These are phyloP conservation scores for Paracoccidioides lutzii DNA, from an alignment of 2,329 filamentous ascomycete species.

Conservation along the genomic window DNA sequence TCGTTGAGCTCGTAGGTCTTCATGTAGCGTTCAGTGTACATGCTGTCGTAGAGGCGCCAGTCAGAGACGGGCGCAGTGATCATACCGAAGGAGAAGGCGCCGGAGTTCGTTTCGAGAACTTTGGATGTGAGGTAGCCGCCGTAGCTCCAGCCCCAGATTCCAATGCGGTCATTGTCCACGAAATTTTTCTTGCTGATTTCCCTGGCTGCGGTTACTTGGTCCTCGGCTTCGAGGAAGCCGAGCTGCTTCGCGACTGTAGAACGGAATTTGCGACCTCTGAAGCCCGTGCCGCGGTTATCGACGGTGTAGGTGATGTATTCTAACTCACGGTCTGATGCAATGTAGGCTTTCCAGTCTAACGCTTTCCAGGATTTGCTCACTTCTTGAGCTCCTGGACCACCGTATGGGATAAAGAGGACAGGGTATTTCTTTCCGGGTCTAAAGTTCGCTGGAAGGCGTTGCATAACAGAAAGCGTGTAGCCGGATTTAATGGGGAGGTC, in stretches of 20 bases:
- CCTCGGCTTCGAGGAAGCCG: constrained; percentile 49
- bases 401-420: constrained; percentile 54
- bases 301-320: constrained; percentile 56
- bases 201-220: constrained; percentile 55
- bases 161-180: constrained; percentile 47
- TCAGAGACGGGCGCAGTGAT: constrained; percentile 55
- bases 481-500: constrained; percentile 51
- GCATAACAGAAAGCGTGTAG: constrained; percentile 50
- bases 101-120: constrained; percentile 49
- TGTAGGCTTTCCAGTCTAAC: constrained; percentile 49
- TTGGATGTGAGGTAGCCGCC: constrained; percentile 56
- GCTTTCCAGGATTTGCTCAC: constrained; percentile 45
- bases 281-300: constrained; percentile 55
- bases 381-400: constrained; percentile 51
- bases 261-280: constrained; percentile 51
- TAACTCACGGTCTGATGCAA: constrained; percentile 54
- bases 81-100: constrained; percentile 49
- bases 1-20: constrained; percentile 46
- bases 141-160: constrained; percentile 58
- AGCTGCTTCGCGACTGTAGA: constrained; percentile 46
- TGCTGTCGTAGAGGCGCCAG: constrained; percentile 58
- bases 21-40: constrained; percentile 65
- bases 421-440: constrained; percentile 51
- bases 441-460: constrained; percentile 53
- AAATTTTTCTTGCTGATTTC: constrained; percentile 40